These are phyloP conservation scores for Austropuccinia psidii DNA, from an alignment of 1,284 basidiomycete genomes.

Conservation along the genomic window DNA sequence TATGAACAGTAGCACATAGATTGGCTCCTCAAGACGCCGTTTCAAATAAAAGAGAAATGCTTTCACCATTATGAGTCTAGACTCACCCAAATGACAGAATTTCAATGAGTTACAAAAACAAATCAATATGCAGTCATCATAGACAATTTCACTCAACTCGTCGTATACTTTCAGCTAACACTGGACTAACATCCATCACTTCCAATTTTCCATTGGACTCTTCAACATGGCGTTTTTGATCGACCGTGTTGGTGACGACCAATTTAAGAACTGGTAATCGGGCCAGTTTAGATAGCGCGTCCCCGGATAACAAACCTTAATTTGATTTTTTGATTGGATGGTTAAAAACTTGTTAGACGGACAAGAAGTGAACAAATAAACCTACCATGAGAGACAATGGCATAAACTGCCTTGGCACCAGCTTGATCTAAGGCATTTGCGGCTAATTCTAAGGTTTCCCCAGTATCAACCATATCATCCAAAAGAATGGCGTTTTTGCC, in stretches of 20 bases:
- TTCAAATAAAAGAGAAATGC: constrained; percentile 48
- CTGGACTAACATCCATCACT: constrained; percentile 73
- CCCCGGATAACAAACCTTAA: constrained; percentile 38
- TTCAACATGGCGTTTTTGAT: constrained; percentile 55
- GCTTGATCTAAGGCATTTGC: constrained; percentile 75
- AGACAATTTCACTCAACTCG: constrained; percentile 48
- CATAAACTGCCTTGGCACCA: constrained; percentile 80
- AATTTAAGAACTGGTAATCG: constrained; percentile 48
- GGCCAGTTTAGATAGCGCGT: neutral
- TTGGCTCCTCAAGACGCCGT: too few relatives aligned
- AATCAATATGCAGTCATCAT: neutral
- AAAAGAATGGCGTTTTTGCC: constrained; percentile 91
- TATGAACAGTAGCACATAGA: too few relatives aligned
- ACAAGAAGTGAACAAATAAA: constrained; percentile 36
- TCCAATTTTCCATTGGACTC: constrained; percentile 52
- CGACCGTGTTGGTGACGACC: constrained; percentile 64
- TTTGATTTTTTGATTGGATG: constrained; percentile 52
- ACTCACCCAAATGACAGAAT: too few relatives aligned
- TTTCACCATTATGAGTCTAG: constrained; percentile 83
- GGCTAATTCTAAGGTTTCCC: constrained; percentile 75
- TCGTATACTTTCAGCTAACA: constrained; percentile 90
- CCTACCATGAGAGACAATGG: constrained; percentile 82
- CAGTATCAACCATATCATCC: constrained; percentile 98
- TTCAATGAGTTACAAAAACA: neutral
- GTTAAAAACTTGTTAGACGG: neutral